Percentiles rank a stretch among this genome's conserved stretches.
These are phyloP conservation scores for Chaetomium cochliodes DNA, from an alignment of 495 filamentous ascomycete species.

Conservation along the genomic window DNA sequence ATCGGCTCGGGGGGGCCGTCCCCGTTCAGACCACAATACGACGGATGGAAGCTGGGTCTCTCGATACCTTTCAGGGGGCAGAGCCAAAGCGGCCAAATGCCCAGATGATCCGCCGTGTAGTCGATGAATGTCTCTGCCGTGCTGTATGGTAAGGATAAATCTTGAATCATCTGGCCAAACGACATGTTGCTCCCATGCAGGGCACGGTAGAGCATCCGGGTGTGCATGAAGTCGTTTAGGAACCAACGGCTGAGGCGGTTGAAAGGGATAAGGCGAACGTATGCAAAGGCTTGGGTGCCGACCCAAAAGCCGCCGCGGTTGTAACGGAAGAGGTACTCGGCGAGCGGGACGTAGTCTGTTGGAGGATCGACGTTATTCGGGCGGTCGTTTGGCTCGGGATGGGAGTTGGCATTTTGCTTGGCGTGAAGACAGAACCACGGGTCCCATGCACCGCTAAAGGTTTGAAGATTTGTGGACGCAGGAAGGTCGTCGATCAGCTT, in stretches of 20 bases:
- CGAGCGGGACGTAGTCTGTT: slow-evolving; percentile 41
- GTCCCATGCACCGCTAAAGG: slow-evolving; percentile 43
- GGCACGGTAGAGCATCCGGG: slow-evolving; percentile 61
- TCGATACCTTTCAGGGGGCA: slow-evolving; percentile 52
- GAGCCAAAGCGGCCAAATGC: slow-evolving; percentile 59
- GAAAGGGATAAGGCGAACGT: slow-evolving; percentile 56
- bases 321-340: slow-evolving; percentile 61
- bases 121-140: slow-evolving; percentile 52
- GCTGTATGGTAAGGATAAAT: slow-evolving; percentile 54
- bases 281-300: slow-evolving; percentile 52
- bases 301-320: slow-evolving; percentile 62
- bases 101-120: slow-evolving; percentile 46
- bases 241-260: slow-evolving; percentile 53
- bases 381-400: neutral
- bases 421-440: slow-evolving; percentile 56
- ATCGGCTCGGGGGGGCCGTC: slow-evolving; percentile 32
- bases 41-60: slow-evolving; percentile 48
- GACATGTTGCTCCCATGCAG: slow-evolving; percentile 40
- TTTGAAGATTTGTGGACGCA: slow-evolving; percentile 6
- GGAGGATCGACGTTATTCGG: neutral
- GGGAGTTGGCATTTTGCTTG: slow-evolving; percentile 8
- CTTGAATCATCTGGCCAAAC: slow-evolving; percentile 50
- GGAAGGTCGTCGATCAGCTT: slow-evolving; percentile 37
- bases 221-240: slow-evolving; percentile 63
- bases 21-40: slow-evolving; percentile 33